Conservation (phyloP, 148 eudicot genomes). For the Rhododendron molle region DNA sequence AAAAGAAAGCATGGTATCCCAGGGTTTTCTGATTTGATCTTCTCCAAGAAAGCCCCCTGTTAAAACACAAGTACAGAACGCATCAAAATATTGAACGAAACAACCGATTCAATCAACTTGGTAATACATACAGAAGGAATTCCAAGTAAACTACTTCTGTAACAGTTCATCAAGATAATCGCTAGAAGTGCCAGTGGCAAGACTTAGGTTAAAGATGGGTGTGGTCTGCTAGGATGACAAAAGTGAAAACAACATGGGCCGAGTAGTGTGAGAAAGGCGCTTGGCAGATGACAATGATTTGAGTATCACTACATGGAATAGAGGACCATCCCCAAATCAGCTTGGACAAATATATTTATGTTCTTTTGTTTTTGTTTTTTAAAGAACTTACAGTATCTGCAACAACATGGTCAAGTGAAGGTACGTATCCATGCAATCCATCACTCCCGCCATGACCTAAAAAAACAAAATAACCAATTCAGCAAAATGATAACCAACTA, state of each 20-base stretch:
- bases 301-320: background rate
- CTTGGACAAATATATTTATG: background rate
- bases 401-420: slow-evolving; percentile 89
- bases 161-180: slow-evolving; percentile 5
- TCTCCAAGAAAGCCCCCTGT: slow-evolving; percentile 74
- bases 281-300: background rate
- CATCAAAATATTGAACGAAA: slow-evolving; percentile 6
- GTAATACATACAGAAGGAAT: background rate
- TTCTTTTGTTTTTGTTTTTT: background rate
- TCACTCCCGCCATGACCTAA: slow-evolving; percentile 98
- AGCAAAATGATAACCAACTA: background rate
- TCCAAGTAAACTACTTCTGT: background rate
- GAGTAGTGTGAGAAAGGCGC: background rate
- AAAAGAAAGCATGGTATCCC: slow-evolving; percentile 77
- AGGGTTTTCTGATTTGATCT: slow-evolving; percentile 60
- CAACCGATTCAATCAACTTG: background rate
- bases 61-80: slow-evolving; percentile 4
- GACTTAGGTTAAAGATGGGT: background rate
- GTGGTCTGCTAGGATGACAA: background rate
- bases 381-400: slow-evolving; percentile 68
- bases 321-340: background rate
- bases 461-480: background rate
- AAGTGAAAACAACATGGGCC: background rate
- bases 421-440: slow-evolving; percentile 93
- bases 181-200: background rate